Percentiles rank a stretch among this genome's conserved stretches.
phyloP scores from a whole-genome alignment of 352 stramenopile species.

The Pythium aquatile region DNA sequence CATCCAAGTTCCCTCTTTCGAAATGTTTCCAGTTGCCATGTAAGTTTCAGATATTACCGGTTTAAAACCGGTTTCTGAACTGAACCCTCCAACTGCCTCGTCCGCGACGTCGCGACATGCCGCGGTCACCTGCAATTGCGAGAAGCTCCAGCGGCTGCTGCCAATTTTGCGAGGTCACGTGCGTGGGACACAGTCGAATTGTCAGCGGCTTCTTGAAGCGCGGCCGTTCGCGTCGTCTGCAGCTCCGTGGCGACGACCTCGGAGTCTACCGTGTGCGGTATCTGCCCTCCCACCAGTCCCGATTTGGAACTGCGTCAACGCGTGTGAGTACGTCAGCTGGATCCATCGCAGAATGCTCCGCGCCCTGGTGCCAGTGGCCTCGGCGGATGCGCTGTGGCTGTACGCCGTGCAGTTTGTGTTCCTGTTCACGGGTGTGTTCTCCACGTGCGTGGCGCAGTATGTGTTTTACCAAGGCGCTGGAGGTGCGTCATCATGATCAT shows the following conservation, averaged over 20 bases:
- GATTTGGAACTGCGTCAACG: not conserved
- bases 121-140: not conserved
- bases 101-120: slow-evolving; percentile 6
- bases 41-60: not conserved
- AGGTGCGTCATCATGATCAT: slow-evolving; percentile 14
- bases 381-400: slow-evolving; percentile 12
- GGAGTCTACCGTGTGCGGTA: not conserved
- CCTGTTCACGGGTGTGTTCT: slow-evolving; percentile 80
- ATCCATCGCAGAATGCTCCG: not conserved
- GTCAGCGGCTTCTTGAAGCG: not conserved
- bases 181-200: not conserved
- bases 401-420: slow-evolving; percentile 63
- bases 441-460: slow-evolving; percentile 81
- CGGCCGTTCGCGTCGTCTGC: not conserved
- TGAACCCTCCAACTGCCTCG: slow-evolving; percentile 8
- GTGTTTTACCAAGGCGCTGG: slow-evolving; percentile 83
- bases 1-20: not conserved
- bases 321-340: not conserved
- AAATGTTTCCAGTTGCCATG: not conserved
- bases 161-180: not conserved
- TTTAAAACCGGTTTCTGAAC: slow-evolving; percentile 1
- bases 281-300: not conserved
- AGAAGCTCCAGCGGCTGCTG: not conserved
- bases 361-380: not conserved
- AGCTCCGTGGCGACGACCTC: not conserved